Evolutionary conservation across 768 basidiomycete species (phyloP).

Genomic region (Podaxis sp.): DNA sequence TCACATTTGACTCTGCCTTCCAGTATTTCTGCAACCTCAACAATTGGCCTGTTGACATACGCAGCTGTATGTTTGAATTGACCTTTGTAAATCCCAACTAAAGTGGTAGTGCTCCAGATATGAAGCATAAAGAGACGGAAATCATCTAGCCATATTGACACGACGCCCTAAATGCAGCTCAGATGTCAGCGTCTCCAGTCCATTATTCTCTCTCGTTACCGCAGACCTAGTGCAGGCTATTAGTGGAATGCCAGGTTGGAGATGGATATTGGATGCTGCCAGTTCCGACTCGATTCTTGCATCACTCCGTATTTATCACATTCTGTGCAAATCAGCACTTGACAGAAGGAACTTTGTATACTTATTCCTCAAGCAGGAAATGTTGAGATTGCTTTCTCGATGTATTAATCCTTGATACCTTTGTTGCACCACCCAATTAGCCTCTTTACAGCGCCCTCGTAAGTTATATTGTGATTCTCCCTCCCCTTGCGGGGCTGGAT

Average conservation of each 20-base stretch:
- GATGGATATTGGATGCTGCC: constrained; percentile 36
- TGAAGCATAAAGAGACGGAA: constrained; percentile 18
- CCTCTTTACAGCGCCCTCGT: constrained; percentile 18
- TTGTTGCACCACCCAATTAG: background rate
- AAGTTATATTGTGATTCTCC: constrained; percentile 2
- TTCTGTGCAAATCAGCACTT: constrained; percentile 19
- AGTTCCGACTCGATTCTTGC: constrained; percentile 4
- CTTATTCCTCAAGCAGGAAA: constrained; percentile 46
- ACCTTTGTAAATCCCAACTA: background rate
- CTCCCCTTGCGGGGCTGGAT: background rate
- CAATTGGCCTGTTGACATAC: constrained; percentile 19
- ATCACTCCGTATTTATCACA: background rate
- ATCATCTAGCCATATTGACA: constrained; percentile 11
- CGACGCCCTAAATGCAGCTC: constrained; percentile 1
- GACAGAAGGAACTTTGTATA: constrained; percentile 34
- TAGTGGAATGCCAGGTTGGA: constrained; percentile 37
- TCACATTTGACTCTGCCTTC: background rate
- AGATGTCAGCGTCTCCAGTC: constrained; percentile 29
- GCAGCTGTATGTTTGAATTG: background rate
- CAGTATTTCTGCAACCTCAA: constrained; percentile 19
- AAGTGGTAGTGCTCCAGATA: constrained; percentile 14
- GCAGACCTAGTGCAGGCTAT: constrained; percentile 44
- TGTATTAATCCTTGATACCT: constrained; percentile 18
- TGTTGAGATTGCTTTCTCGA: constrained; percentile 39
- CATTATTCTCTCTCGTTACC: constrained; percentile 45